phyloP scores from a whole-genome alignment of 139 green algal genomes.

The Chlorella sp. region DNA sequence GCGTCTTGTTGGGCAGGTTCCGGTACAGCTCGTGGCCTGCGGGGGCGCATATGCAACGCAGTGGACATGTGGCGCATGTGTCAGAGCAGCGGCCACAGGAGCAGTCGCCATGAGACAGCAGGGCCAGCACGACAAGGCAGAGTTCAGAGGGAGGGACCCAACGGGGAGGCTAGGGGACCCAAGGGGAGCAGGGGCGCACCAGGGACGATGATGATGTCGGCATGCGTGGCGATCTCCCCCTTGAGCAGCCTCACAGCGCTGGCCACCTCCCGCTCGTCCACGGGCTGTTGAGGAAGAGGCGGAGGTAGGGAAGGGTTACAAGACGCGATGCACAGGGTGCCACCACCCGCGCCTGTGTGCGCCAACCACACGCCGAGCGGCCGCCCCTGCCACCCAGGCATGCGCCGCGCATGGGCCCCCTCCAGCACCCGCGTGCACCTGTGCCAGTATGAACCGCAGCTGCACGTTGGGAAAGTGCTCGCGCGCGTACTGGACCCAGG shows the following conservation, averaged over 20 bases:
- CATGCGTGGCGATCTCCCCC: slow-evolving; percentile 17
- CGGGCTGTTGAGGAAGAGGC: background rate
- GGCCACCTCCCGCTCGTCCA: background rate
- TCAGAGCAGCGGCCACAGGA: too few species aligned
- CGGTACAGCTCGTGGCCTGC: slow-evolving; percentile 41
- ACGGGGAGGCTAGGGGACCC: too few species aligned
- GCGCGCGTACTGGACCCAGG: slow-evolving; percentile 19
- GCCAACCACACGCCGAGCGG: background rate
- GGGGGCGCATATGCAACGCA: too few species aligned
- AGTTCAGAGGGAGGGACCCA: too few species aligned
- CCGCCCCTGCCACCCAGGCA: background rate
- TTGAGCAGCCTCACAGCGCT: background rate
- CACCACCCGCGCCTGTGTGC: too few species aligned
- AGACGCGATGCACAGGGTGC: too few species aligned
- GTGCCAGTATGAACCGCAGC: slow-evolving; percentile 46
- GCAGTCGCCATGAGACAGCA: too few species aligned
- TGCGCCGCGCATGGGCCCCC: background rate
- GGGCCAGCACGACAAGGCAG: too few species aligned
- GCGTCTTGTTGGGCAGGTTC: slow-evolving; percentile 62
- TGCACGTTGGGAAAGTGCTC: slow-evolving; percentile 5
- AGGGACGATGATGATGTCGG: slow-evolving; percentile 36
- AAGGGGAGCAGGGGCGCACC: background rate
- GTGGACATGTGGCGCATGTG: too few species aligned
- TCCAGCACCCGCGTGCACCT: too few species aligned
- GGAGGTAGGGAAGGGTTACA: too few species aligned